phyloP scores from a whole-genome alignment of 2,329 filamentous ascomycete genomes.

The Furcasterigmium sp. region DNA sequence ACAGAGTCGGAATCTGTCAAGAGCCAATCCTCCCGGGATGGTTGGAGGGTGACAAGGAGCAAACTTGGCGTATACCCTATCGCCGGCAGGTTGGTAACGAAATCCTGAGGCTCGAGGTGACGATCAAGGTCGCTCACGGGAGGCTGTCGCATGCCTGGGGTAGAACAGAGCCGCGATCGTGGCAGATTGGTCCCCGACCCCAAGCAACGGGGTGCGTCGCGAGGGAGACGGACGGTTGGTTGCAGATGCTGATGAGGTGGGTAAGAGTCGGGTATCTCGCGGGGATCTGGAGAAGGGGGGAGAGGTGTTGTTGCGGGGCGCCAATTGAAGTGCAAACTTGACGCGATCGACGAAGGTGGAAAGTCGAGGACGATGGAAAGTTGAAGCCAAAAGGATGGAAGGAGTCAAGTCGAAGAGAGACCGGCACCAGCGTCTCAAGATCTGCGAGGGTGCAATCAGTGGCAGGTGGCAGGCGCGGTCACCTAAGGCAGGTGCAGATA shows the following conservation, averaged over 20 bases:
- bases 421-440: too few relatives aligned
- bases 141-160: background rate
- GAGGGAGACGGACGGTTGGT: background rate
- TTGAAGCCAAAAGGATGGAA: too few relatives aligned
- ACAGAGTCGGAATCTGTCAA: too few relatives aligned
- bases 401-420: background rate
- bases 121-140: background rate
- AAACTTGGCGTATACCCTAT: background rate
- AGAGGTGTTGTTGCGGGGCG: background rate
- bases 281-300: constrained; percentile 2
- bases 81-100: background rate
- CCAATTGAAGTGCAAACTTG: too few relatives aligned
- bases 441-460: too few relatives aligned
- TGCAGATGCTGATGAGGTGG: background rate
- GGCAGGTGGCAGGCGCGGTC: too few relatives aligned
- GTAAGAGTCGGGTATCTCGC: background rate
- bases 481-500: too few relatives aligned
- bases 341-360: too few relatives aligned
- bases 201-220: background rate
- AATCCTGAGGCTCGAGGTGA: background rate
- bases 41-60: background rate
- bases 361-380: too few relatives aligned
- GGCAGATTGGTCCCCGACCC: background rate
- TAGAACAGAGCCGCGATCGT: constrained; percentile 3
- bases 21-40: background rate